Percentiles rank a stretch among this genome's conserved stretches.
Evolutionary conservation across 495 filamentous ascomycete genomes (phyloP).

Genomic region (Penicillium waksmanii): DNA sequence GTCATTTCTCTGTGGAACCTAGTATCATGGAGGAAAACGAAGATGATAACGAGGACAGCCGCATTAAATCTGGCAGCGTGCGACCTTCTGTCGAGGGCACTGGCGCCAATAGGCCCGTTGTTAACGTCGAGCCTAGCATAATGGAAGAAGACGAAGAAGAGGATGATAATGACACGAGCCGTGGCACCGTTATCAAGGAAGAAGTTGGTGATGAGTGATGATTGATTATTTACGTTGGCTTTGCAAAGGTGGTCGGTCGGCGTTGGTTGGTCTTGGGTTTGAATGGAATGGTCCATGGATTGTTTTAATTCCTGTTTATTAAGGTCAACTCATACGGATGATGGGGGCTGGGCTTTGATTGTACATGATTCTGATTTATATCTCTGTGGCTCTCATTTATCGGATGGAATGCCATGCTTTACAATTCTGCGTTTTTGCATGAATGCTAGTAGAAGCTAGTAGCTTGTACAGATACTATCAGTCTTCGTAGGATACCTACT

Average conservation of each 20-base stretch:
- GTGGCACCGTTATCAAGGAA: constrained; percentile 50
- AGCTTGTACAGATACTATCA: neutral
- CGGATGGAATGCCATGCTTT: neutral
- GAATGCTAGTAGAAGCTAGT: neutral
- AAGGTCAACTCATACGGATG: neutral
- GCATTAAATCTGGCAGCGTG: constrained; percentile 24
- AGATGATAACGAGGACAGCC: constrained; percentile 31
- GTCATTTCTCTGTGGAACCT: constrained; percentile 45
- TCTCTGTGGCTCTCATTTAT: neutral
- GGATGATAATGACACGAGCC: constrained; percentile 57
- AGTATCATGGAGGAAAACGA: constrained; percentile 58
- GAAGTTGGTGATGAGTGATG: constrained; percentile 47
- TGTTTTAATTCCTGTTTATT: neutral
- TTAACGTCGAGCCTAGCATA: constrained; percentile 39
- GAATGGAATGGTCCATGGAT: neutral
- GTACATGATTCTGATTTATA: constrained; percentile 1
- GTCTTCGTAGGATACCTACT: too few relatives aligned
- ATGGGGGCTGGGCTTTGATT: neutral
- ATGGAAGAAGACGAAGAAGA: constrained; percentile 59
- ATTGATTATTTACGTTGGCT: constrained; percentile 28
- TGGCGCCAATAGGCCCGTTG: constrained; percentile 15
- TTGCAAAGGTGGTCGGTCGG: constrained; percentile 13
- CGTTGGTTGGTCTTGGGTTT: constrained; percentile 12
- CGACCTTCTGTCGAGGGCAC: constrained; percentile 26
- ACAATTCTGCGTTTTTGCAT: neutral